Base-by-base conservation (phyloP, 768 basidiomycete species). In the Astraeus odoratus region DNA sequence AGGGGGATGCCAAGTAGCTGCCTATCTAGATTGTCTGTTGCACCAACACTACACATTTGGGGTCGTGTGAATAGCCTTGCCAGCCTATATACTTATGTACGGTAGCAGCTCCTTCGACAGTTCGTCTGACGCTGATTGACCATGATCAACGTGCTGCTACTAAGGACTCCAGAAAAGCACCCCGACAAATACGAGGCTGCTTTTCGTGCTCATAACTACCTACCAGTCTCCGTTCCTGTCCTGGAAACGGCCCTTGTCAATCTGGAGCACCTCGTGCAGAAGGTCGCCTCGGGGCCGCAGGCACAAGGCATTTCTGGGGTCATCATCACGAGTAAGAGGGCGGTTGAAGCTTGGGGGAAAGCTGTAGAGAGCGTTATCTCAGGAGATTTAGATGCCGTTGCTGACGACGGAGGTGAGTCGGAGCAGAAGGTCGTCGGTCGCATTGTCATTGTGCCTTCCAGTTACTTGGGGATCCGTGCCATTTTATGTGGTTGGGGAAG, bases 401-500 rank as follows among this genome's bases (percentile, higher is more conserved):
- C 42, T 3, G 41, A 42, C n/a, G 35, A 24, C 22, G 16, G 13
- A 51, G 55, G 60, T 63, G 23, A 23, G 56, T 49, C 2, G 2
- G 5, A 12, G 33, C 18, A 8, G n/a, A 22, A 19, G 18, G n/a
- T 27, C 18, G 3, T 8, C 1, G 5, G 16, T 15, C 15, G 23
- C 20, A 13, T 8, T 36, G 15, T 20, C 42, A 44, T 42, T 42
- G 16, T 48, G 34, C 46, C 36, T 24, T 51, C 35, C 48, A 73
- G 68, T 51, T 26, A 63, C 60, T 37, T 88, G 86, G 87, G 60
- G 62, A 1, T 48, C 59, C 3, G 59, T 77, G 3, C 83, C 86
- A 3, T 91, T 92, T 66, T 92, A 89, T 51, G 84, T 77, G 23
- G 86, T 93, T 6, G 90, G 90, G 0, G 67, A 74, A 18, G 70